These are phyloP conservation scores for Verticillium isaacii DNA, from an alignment of 2,329 filamentous ascomycete species.

Conservation along the genomic window DNA sequence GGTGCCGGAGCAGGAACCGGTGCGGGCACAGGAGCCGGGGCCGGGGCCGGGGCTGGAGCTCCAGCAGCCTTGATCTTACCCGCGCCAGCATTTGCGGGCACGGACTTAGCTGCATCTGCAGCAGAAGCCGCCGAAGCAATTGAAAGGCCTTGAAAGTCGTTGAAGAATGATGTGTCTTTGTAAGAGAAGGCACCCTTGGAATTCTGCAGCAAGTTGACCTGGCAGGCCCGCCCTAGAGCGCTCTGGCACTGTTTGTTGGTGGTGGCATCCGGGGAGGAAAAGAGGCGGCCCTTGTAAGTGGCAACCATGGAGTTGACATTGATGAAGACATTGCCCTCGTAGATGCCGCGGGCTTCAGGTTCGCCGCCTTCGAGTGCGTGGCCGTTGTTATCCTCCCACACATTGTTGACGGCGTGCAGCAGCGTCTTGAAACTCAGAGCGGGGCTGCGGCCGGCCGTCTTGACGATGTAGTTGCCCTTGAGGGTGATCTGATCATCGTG, in stretches of 20 bases:
- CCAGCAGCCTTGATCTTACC: slow-evolving; percentile 3
- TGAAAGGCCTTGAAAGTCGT: slow-evolving; percentile 46
- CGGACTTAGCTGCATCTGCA: too few relatives aligned
- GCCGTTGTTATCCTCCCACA: slow-evolving; percentile 48
- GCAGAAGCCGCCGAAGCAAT: slow-evolving; percentile 34
- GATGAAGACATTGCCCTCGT: slow-evolving; percentile 55
- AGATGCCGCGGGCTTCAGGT: slow-evolving; percentile 34
- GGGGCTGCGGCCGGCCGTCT: slow-evolving; percentile 50
- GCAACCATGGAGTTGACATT: slow-evolving; percentile 40
- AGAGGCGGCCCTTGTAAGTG: slow-evolving; percentile 23
- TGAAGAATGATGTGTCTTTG: slow-evolving; percentile 42
- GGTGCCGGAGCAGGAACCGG: slow-evolving; percentile 1
- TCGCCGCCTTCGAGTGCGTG: slow-evolving; percentile 51
- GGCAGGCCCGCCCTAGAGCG: slow-evolving; percentile 43
- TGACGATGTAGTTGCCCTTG: slow-evolving; percentile 57
- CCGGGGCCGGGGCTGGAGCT: slow-evolving; percentile 8
- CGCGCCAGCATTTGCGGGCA: background rate
- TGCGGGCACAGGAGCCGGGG: background rate
- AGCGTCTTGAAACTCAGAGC: slow-evolving; percentile 52
- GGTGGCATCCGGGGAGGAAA: slow-evolving; percentile 22
- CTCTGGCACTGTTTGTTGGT: slow-evolving; percentile 35
- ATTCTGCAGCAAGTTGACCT: slow-evolving; percentile 42
- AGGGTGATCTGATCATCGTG: slow-evolving; percentile 51
- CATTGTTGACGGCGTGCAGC: slow-evolving; percentile 59
- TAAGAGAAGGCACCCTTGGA: slow-evolving; percentile 29